Evolutionary conservation across 2,329 filamentous ascomycete species (phyloP).

Genomic region (Penicillium glabrum): DNA sequence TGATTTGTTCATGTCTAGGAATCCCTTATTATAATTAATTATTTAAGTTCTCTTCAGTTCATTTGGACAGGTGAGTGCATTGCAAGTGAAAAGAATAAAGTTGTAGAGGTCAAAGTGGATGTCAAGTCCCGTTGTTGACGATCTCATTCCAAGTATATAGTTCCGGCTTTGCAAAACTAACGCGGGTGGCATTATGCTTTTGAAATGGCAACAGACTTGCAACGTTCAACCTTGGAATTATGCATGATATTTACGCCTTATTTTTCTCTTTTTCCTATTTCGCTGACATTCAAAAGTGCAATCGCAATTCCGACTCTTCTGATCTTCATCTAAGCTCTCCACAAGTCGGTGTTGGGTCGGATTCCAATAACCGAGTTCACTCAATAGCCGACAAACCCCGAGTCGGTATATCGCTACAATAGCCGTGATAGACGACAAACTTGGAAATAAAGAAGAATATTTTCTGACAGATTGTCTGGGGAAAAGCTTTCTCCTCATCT

Average conservation of each 20-base stretch:
- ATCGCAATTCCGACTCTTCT: not conserved
- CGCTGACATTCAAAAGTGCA: too few relatives aligned
- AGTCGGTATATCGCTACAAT: conserved; percentile 5
- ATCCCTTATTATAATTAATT: too few relatives aligned
- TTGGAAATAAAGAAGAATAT: not conserved
- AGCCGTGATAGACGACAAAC: conserved; percentile 2
- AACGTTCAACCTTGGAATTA: too few relatives aligned
- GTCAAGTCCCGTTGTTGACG: not conserved
- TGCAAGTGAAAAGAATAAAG: too few relatives aligned
- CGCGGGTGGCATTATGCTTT: conserved; percentile 19
- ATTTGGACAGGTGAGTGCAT: too few relatives aligned
- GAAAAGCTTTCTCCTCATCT: not conserved
- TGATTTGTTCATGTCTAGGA: too few relatives aligned
- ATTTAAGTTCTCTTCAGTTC: too few relatives aligned
- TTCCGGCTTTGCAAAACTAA: not conserved
- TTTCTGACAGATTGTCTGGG: not conserved
- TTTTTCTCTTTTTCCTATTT: too few relatives aligned
- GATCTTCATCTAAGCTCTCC: not conserved
- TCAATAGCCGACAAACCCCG: conserved; percentile 12
- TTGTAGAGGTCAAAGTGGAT: not conserved
- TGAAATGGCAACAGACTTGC: not conserved
- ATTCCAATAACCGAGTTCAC: conserved; percentile 13
- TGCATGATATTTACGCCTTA: too few relatives aligned
- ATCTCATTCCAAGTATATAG: conserved; percentile 11
- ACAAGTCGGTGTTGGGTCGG: conserved; percentile 3